Evolutionary conservation across 2,329 filamentous ascomycete genomes (phyloP), one percentile per base, ranked within the genome.

Genomic region (Ceratocystis alfenasii): DNA sequence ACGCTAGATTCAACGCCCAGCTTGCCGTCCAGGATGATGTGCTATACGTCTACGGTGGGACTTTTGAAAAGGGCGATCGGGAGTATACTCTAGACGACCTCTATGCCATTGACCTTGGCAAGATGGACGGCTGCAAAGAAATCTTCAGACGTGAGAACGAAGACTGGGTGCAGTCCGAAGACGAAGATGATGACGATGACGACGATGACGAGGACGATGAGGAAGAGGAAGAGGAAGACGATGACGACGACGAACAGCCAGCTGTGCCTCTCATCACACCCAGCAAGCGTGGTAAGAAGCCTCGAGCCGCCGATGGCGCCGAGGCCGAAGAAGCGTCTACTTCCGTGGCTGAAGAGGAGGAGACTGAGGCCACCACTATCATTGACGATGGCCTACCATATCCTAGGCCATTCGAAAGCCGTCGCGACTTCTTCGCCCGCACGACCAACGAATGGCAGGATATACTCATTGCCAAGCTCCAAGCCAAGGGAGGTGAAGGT

Each of bases 1-100:
- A 96, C 71, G 82, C 86, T 20, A 83, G 94, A 63, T 99, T 99
- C 78, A 97, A 97, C 71, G 87, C 91, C 0, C 89, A 94, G 70
- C 78, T 97, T 48, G 85, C 93, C 0, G 90, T 97, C 0, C 92
- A 97, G 75, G 90, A 92, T 70, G 94, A 99, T 74, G 85, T 89
- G 7, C 80, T 97, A 0, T 99, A 93, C 76, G 90, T 97, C 65
- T 97, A 95, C 72, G 92, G 94, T 36, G 94, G 94, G 20, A 99
- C 93, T 0, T 96, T 88, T 71, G 94, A 99, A 73, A 94, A 95
- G 73, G 93, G 90, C 20, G 94, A 99, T 72, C 83, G 90, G 25
- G 94, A 99, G 75, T 96, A 89, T 72, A 97, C 92, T 0, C 96
- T 97, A 75, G 92, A 96, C 71, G 94, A 99, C 72, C 80, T 99